Base-by-base conservation (phyloP, 257 asterid species). In the Solanum commersonii region DNA sequence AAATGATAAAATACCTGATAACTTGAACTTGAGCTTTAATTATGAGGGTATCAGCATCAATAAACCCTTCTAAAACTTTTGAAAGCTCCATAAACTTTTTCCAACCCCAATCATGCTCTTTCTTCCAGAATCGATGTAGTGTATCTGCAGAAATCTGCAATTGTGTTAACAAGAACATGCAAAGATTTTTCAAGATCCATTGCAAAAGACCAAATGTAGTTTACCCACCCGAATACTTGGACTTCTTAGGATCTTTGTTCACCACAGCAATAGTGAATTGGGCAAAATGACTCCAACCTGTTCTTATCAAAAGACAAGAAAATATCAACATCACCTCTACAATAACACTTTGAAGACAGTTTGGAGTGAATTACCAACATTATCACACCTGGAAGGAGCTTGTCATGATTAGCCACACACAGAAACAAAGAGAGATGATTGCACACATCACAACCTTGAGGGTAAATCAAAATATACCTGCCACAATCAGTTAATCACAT, bases 71-170 rank as follows among this genome's bases (percentile, higher is more conserved):
- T 72, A 89, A 70, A 89, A 95, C 95, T 90, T 96, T 96, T 33
- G 98, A 93, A 34, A 94, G 95, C 95, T 96, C 99, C 98, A 96
- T 96, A 93, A 96, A 96, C 93, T 96, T 96, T 93, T 96, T 96
- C 99, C 99, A 96, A 63, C 99, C 99, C 99, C 98, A 96, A 91
- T 96, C 99, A 90, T 96, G 99, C 91, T 96, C 99, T 92, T 95
- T 96, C 90, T 95, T 96, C 95, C 96, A 94, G 91, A 96, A 96
- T 5, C 98, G 97, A 84, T 96, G 99, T 89, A 96, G 91, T 20
- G 99, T 95, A 93, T 96, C 99, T 96, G 89, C 84, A 89, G 34
- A 81, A 86, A 76, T 83, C 71, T 34, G 78, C 83, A 44, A 87
- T 60, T 31, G 63, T n/a, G 70, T 85, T 90, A n/a, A n/a, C 88